Evolutionary conservation across 225 moss, liverwort and hornwort genomes (phyloP), one percentile per base, ranked within the genome.

Genomic region (Takakia lepidozioides): DNA sequence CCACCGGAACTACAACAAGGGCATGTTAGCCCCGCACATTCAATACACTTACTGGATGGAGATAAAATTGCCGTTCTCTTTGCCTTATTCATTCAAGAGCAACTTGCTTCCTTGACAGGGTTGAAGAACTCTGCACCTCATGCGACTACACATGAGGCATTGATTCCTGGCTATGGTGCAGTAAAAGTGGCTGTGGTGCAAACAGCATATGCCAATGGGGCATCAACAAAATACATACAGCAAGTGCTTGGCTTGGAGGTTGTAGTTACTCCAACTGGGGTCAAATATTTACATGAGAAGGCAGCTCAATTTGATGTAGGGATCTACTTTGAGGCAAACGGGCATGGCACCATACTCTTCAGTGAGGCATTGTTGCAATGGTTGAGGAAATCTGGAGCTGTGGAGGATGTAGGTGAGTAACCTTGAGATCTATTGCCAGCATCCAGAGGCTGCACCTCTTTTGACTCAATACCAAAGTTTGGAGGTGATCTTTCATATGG

Each of bases 131-230:
- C 66, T 5, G 27, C 8, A 2, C 18, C 48, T 64, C 56, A 46
- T 19, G 46, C 36, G 22, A 57, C 38, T 13, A 10, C 29, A 27
- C 52, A 54, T 5, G 55, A 44, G 55, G 38, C 8, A 21, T 48
- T 51, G 18, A 38, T 83, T 48, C 72, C 81, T 49, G 85, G 73
- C 49, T 91, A 81, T 58, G 91, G 98, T 59, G 32, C 58, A 8
- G 71, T 79, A 22, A 72, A 69, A 70, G 65, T 87, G 53, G 98
- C 76, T 46, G 83, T 87, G 17, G 71, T 75, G 32, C 98, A 98
- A 87, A 98, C 98, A 65, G 98, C 98, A 3, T 91, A 98, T 45
- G 98, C 91, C 22, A 98, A 98, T 43, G 98, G 98, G 43, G 83
- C 98, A 51, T 91, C 91, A 17, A 91, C 91, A 21, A 81, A 66